Percentiles rank a stretch among this genome's conserved stretches.
phyloP scores from a whole-genome alignment of 2,329 filamentous ascomycete species.

The Talaromyces sp. region DNA sequence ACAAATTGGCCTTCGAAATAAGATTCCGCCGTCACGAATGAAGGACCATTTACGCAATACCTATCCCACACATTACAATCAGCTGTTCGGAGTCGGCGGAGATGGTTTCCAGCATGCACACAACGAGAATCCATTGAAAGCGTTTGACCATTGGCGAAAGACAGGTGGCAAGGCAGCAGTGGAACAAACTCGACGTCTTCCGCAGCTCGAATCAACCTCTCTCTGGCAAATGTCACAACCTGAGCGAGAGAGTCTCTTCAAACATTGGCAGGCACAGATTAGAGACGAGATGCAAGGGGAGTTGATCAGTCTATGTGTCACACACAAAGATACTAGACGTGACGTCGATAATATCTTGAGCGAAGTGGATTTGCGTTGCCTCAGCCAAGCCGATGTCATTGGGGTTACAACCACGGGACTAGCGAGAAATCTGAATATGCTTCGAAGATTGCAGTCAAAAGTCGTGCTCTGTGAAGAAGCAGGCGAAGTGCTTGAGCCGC shows the following conservation, averaged over 20 bases:
- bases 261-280: background rate
- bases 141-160: background rate
- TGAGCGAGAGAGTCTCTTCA: background rate
- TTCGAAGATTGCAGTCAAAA: slow-evolving; percentile 43
- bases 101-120: background rate
- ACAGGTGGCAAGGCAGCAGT: background rate
- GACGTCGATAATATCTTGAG: slow-evolving; percentile 22
- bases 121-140: background rate
- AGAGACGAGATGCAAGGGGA: background rate
- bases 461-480: slow-evolving; percentile 45
- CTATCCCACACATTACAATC: slow-evolving; percentile 1
- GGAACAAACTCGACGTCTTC: background rate
- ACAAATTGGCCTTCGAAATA: background rate
- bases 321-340: slow-evolving; percentile 16
- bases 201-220: background rate
- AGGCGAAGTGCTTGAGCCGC: slow-evolving; percentile 42
- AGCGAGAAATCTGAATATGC: slow-evolving; percentile 44
- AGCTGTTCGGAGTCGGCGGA: slow-evolving; percentile 5
- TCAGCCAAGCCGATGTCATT: slow-evolving; percentile 47
- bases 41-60: background rate
- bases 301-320: background rate
- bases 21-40: background rate
- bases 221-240: background rate
- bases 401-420: slow-evolving; percentile 54
- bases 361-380: slow-evolving; percentile 29